Base-by-base conservation (phyloP, 176 grass and related monocot genomes). In the Carex myosuroides region DNA sequence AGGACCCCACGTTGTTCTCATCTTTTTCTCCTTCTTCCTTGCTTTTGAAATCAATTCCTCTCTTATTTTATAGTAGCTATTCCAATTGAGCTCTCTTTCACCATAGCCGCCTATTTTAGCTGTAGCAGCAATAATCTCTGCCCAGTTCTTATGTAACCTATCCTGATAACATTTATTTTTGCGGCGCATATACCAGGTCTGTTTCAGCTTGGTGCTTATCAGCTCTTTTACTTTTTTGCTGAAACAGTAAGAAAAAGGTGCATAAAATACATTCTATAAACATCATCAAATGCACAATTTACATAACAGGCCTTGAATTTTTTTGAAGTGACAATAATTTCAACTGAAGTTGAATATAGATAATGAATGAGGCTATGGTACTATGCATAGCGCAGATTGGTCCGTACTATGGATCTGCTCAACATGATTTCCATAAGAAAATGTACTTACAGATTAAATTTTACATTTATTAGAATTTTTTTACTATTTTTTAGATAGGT, bases 41-140 rank as follows among this genome's bases (percentile, higher is more conserved):
- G 83, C 84, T 87, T 87, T 44, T 46, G 61, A 87, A 80, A 83
- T 13, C 73, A 91, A 87, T 85, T 88, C 61, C 12, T 65, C 85
- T 62, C 78, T 91, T 29, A 91, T 93, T 85, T 87, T 94, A 32
- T 83, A 82, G 66, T 92, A 97, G 83, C 88, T 91, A 32, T 94
- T 90, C 92, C 95, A 94, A 22, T 91, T 82, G 67, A 98, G 77
- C 81, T 79, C 87, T 75, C 62, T 77, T 89, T 98, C 89, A 68
- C 60, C 81, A 77, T 76, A 65, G 78, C 56, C 64, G 69, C 90
- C 89, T 79, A 58, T 10, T 91, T 86, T 94, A 22, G 87, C 92
- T 56, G 86, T 90, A 88, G 88, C 75, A 50, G 89, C 95, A 37
- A 98, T 91, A 79, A 37, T 87, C 63, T 89, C 84, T 68, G 87